phyloP scores from a whole-genome alignment of 352 stramenopile genomes.

The Phytophthora brassicae region DNA sequence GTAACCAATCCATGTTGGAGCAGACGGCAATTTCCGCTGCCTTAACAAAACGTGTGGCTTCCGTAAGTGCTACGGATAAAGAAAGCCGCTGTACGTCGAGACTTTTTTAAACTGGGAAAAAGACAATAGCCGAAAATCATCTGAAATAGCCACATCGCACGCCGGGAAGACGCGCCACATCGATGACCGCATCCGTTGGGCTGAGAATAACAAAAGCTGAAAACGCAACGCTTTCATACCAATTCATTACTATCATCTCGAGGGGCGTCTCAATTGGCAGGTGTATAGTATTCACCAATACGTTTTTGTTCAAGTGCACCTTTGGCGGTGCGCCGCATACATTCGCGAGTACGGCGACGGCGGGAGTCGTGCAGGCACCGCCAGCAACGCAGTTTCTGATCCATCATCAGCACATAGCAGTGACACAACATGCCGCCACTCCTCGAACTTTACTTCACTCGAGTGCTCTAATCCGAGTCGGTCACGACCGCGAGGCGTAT shows the following conservation, averaged over 20 bases:
- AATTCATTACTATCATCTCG: constrained; percentile 1
- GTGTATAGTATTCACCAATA: too few relatives aligned
- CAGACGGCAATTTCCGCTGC: too few relatives aligned
- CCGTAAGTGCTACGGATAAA: too few relatives aligned
- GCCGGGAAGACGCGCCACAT: neutral
- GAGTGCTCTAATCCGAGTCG: constrained; percentile 94
- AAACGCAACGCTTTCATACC: neutral
- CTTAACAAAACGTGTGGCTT: too few relatives aligned
- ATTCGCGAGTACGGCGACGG: constrained; percentile 68
- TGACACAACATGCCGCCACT: constrained; percentile 91
- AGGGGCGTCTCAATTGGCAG: too few relatives aligned
- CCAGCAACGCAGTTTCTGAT: constrained; percentile 80
- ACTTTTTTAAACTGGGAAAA: too few relatives aligned
- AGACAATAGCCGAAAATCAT: neutral
- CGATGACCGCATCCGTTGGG: neutral
- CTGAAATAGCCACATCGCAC: neutral
- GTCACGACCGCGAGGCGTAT: constrained; percentile 92
- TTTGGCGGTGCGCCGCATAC: constrained; percentile 39
- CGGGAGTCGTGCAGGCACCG: constrained; percentile 49
- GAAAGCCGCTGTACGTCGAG: too few relatives aligned
- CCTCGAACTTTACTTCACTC: constrained; percentile 93
- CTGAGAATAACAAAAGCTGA: neutral
- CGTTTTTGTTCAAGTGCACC: constrained; percentile 18
- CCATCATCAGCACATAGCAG: constrained; percentile 93
- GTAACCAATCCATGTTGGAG: neutral